Evolutionary conservation across 2,329 filamentous ascomycete species (phyloP), one percentile per base, ranked within the genome.

Genomic region (Neurospora sp.): DNA sequence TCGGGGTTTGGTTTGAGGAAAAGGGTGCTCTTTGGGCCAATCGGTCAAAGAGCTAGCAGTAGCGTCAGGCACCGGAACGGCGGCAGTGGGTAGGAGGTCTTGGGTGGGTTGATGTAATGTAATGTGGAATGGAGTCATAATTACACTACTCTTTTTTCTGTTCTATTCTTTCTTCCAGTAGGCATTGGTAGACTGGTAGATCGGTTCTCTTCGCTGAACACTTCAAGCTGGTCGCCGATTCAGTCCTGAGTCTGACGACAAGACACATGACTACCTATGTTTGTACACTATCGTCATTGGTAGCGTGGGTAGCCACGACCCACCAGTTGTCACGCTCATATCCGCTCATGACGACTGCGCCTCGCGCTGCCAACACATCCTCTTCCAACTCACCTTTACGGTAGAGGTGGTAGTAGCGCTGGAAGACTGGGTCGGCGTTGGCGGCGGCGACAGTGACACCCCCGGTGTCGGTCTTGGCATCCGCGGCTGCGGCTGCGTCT

Each of bases 301-400:
- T 40, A 67, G 36, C 58, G 75, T 80, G 77, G 72, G 80, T 79
- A 70, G 84, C 86, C 78, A 97, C 90, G 69, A 90, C 93, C 95
- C 95, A 99, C 96, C 96, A 98, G 81, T 99, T 99, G 78, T 98
- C 96, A 82, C 90, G 94, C 78, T 99, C 96, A 80, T 98, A 99
- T 40, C 96, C 96, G 71, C 88, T 89, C 74, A 92, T 90, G 33
- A 96, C 76, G 15, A 97, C 88, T 67, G 81, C 81, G 8, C 94
- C 96, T 19, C 93, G 93, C 23, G 91, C 94, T 17, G 86, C 84
- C 68, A 80, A 79, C 70, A 97, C 87, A 78, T 97, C 92, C 62
- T 88, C 85, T 78, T 97, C 93, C 71, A 99, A 83, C 82, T 99
- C 96, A 17, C 92, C 92, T 78, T 92, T 87, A 69, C 88, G 86